Base-by-base conservation (phyloP, 78 protist species). In the Paulinella micropora region DNA sequence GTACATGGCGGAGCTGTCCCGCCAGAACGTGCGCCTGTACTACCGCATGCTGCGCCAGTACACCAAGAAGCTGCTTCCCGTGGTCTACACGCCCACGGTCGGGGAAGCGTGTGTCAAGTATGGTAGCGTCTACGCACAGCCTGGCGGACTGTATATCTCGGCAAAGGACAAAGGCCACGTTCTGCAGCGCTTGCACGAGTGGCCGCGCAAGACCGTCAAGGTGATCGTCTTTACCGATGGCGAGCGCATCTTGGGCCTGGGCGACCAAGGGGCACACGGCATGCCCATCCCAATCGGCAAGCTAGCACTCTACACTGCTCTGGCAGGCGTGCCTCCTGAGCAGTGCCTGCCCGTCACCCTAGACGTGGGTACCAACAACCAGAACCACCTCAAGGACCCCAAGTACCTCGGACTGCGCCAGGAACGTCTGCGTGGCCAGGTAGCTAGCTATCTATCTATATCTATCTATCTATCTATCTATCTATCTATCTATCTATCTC, bases 161-260 rank as follows among this genome's bases (percentile, higher is more conserved):
- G 28, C 69, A 29, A 0, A 0, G 15, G 88, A 91, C 79, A 32
- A 34, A 29, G 95, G 95, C 32, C 0, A 39, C 51, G 1, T 93
- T 37, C 34, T 0, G 3, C 40, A 0, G 31, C 51, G 86, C 3
- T 90, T 93, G n/a, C 34, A 79, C 32, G 40, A 88, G 28, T 93
- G 91, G 92, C 89, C 89, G 31, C 3, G 29, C 35, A 37, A 86
- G 34, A 90, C 2, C 83, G 88, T 90, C 51, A 88, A 79, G 87
- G 89, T 94, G 67, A 94, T 97, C 79, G 98, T 96, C 32, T 95
- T 97, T 34, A 94, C 98, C 28, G 99, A 98, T 79, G 99, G 99
- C 34, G 89, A 92, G n/a, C 95, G 99, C 39, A 98, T 98, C 87
- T 93, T 98, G 0, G 99, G 99, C 39, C 95, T 98, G 28, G 99